Evolutionary conservation across 2,329 filamentous ascomycete species (phyloP).

Genomic region (Fusarium praegraminearum): DNA sequence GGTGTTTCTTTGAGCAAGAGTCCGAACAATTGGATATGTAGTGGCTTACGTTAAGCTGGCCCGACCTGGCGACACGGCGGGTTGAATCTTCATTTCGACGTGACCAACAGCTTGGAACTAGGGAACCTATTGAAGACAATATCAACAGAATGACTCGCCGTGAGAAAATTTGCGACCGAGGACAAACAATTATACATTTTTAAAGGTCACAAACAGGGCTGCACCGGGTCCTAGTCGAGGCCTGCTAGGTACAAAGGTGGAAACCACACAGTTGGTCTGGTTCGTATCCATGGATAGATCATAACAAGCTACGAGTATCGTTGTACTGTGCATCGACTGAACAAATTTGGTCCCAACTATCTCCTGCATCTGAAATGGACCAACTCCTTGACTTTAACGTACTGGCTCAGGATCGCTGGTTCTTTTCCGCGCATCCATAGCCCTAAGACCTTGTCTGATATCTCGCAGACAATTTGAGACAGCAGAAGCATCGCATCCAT

Average conservation of each 20-base stretch:
- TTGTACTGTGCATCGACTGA: slow-evolving; percentile 14
- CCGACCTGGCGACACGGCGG: slow-evolving; percentile 17
- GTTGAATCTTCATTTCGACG: neutral
- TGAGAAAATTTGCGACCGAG: neutral
- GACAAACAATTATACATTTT: neutral
- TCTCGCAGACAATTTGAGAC: slow-evolving; percentile 25
- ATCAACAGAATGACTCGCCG: slow-evolving; percentile 13
- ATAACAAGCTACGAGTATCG: neutral
- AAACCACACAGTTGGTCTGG: slow-evolving; percentile 1
- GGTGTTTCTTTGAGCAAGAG: slow-evolving; percentile 25
- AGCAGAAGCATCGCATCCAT: slow-evolving; percentile 31
- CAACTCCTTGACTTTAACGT: neutral
- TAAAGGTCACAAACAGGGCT: slow-evolving; percentile 5
- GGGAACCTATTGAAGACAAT: slow-evolving; percentile 4
- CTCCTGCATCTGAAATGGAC: slow-evolving; percentile 26
- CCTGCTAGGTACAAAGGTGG: slow-evolving; percentile 2
- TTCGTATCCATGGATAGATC: slow-evolving; percentile 12
- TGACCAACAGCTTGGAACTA: slow-evolving; percentile 13
- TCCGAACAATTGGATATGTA: slow-evolving; percentile 17
- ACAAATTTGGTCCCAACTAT: slow-evolving; percentile 19
- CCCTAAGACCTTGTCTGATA: slow-evolving; percentile 18
- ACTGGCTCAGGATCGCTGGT: neutral
- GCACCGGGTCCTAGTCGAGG: slow-evolving; percentile 2
- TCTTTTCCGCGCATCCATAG: slow-evolving; percentile 16
- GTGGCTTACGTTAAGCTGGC: slow-evolving; percentile 15